Conservation (phyloP, 345 rosid genomes). For the Geranium brycei region DNA sequence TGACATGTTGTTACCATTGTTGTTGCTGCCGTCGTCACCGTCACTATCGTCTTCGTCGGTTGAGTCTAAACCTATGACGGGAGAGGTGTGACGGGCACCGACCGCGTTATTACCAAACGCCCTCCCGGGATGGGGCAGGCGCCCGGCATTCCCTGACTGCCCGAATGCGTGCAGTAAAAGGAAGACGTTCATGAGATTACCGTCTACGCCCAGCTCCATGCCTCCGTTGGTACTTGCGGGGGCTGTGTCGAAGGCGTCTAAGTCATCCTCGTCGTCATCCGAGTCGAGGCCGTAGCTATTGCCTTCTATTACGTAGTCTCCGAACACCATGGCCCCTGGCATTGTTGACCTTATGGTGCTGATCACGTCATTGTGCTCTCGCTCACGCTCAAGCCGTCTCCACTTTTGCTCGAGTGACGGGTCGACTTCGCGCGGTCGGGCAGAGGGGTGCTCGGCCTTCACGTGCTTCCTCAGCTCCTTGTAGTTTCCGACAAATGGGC, state of each 20-base stretch:
- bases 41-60: constrained; percentile 38
- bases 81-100: constrained; percentile 13
- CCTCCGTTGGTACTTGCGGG: constrained; percentile 24
- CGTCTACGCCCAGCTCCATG: constrained; percentile 41
- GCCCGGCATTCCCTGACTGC: constrained; percentile 32
- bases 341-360: constrained; percentile 76
- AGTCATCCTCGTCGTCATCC: constrained; percentile 26
- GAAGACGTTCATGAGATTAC: constrained; percentile 51
- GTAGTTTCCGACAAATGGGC: constrained; percentile 58
- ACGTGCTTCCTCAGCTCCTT: constrained; percentile 91
- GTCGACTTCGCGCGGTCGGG: constrained; percentile 69
- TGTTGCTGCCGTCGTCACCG: constrained; percentile 5
- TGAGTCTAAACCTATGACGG: constrained; percentile 21
- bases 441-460: constrained; percentile 64
- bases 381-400: constrained; percentile 67
- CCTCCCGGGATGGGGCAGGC: constrained; percentile 29
- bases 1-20: constrained; percentile 21
- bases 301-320: constrained; percentile 75
- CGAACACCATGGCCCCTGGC: constrained; percentile 80
- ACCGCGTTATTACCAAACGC: neutral
- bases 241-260: constrained; percentile 17
- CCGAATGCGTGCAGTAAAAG: constrained; percentile 70
- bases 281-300: constrained; percentile 35
- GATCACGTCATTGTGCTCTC: constrained; percentile 55
- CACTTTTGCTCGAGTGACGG: constrained; percentile 74